phyloP scores from a whole-genome alignment of 2,329 filamentous ascomycete species.

The Aspergillus quadricinctus region DNA sequence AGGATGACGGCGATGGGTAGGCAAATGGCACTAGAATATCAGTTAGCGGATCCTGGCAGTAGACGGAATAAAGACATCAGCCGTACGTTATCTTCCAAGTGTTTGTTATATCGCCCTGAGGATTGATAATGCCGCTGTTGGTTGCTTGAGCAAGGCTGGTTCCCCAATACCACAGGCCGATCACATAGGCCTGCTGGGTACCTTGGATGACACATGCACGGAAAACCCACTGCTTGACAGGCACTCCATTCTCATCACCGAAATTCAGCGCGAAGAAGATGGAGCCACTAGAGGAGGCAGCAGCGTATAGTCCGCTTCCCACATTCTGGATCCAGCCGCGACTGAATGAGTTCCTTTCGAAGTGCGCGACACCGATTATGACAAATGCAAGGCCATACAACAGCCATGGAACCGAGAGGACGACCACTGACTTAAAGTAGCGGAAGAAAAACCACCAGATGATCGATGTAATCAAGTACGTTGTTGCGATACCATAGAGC shows the following conservation, averaged over 20 bases:
- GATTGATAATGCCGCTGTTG: constrained; percentile 37
- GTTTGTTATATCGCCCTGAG: constrained; percentile 35
- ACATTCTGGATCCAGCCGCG: constrained; percentile 57
- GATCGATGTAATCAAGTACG: constrained; percentile 56
- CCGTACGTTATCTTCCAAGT: constrained; percentile 44
- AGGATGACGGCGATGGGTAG: constrained; percentile 56
- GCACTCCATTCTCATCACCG: constrained; percentile 59
- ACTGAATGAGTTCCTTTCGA: constrained; percentile 34
- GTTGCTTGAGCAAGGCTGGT: constrained; percentile 48
- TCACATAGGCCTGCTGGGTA: constrained; percentile 62
- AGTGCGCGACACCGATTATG: constrained; percentile 60
- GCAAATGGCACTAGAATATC: constrained; percentile 45
- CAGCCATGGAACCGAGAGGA: constrained; percentile 58
- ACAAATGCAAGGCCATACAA: constrained; percentile 62
- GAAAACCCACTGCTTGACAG: constrained; percentile 63
- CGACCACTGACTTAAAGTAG: constrained; percentile 52
- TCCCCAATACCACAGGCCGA: constrained; percentile 65
- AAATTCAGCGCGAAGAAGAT: constrained; percentile 66
- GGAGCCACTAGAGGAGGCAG: constrained; percentile 59
- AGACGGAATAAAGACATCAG: background rate
- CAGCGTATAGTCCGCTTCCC: constrained; percentile 58
- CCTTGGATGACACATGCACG: constrained; percentile 63
- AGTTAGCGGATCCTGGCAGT: constrained; percentile 13
- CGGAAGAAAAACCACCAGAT: constrained; percentile 63
- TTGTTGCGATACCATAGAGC: constrained; percentile 57